Conservation (phyloP, 1,284 basidiomycete genomes). For the Vanrija pseudolonga region DNA sequence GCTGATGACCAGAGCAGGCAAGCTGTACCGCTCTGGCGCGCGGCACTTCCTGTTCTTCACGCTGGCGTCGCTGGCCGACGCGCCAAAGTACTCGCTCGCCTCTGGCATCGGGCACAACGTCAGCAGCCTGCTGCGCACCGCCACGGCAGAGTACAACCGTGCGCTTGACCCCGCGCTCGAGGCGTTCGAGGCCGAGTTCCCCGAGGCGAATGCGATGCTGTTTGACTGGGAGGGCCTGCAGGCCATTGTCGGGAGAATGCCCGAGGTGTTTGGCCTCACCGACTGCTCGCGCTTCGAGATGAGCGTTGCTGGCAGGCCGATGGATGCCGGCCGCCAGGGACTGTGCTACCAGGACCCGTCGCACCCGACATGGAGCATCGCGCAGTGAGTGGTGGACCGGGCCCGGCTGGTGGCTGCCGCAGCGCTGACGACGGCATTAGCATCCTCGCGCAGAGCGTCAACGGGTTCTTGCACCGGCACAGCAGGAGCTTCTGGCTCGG, state of each 20-base stretch:
- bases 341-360: neutral
- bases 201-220: neutral
- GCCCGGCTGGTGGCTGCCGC: neutral
- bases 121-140: neutral
- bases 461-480: neutral
- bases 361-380: neutral
- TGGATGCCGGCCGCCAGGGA: neutral
- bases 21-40: neutral
- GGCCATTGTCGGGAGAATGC: neutral
- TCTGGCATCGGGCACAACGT: conserved; percentile 2
- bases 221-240: neutral
- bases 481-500: neutral
- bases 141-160: neutral
- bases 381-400: neutral
- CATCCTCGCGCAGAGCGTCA: neutral
- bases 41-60: conserved; percentile 1
- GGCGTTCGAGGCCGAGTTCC: neutral
- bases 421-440: neutral
- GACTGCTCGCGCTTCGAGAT: neutral
- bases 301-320: neutral
- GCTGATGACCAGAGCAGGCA: neutral
- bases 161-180: neutral
- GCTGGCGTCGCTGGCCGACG: neutral
- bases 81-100: neutral
- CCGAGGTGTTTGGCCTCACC: neutral